Evolutionary conservation across 208 protist species (phyloP), one percentile per base, ranked within the genome.

Genomic region (Zelonia costaricensis): DNA sequence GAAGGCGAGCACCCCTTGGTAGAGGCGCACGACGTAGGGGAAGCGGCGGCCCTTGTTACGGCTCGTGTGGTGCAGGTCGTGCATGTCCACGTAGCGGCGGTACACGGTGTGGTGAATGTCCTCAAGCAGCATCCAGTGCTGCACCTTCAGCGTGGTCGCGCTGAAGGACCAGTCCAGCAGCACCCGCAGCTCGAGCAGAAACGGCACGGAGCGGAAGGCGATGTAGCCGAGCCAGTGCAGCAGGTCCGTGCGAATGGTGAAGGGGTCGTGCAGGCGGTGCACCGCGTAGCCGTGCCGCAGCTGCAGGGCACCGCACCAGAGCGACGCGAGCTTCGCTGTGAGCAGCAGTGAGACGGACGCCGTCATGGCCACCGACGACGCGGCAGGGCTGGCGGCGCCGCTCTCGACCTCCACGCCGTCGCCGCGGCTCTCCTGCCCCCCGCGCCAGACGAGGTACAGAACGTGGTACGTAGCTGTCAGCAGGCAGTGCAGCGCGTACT

Each of bases 61-160:
- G 25, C 69, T 84, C 12, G 80, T 83, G 64, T 67, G 71, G 20
- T 69, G 53, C 39, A 84, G 52, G 51, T 92, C 82, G 43, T 62
- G 69, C 56, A 92, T 85, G 53, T 88, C 81, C 2, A 92, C 76
- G 46, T 74, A 85, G n/a, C 85, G 78, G 28, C 61, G 45, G 61
- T 85, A 88, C 27, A 92, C 55, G 16, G 33, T 71, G 66, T 87
- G 63, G 62, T 87, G 78, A 20, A 90, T 64, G 63, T 92, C 89
- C 62, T 95, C 89, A 10, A 95, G 58, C 7, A 89, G 76, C 71
- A 90, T 74, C 84, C 86, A 95, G 39, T 93, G 69, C 57, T 86
- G 74, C 36, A 89, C 60, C 65, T 85, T 84, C 28, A 95, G 54
- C 40, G 79, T 59, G 8, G 89, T 95, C 6, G 55, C 38, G 27